Conservation (phyloP, 208 protist genomes). For the Tritrichomonas musculus region DNA sequence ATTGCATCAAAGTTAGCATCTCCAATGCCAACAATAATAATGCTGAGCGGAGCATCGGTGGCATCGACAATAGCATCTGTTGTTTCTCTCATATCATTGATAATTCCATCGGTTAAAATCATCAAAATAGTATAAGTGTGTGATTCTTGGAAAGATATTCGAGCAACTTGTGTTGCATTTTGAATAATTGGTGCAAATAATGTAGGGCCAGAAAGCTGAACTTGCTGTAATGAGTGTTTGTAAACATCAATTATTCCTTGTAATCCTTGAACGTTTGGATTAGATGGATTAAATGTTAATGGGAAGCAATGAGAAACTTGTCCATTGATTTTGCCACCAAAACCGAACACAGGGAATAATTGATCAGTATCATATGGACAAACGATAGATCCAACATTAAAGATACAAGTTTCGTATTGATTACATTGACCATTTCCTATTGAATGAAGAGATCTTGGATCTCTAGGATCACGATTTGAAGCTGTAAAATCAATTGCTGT, state of each 20-base stretch:
- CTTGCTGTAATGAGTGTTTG: background rate
- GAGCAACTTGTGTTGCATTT: background rate
- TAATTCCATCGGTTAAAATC: conserved; percentile 41
- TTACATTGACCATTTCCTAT: background rate
- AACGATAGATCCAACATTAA: conserved; percentile 36
- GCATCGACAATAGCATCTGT: background rate
- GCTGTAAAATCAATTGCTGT: conserved; percentile 49
- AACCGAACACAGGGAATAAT: conserved; percentile 43
- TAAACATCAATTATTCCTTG: conserved; percentile 32
- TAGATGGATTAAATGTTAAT: conserved; percentile 25
- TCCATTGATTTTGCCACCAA: conserved; percentile 37
- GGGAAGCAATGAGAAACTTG: conserved; percentile 32
- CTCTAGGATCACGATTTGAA: conserved; percentile 39
- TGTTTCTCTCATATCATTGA: conserved; percentile 39
- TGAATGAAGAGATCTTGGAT: conserved; percentile 7
- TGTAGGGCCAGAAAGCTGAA: conserved; percentile 38
- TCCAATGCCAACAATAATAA: conserved; percentile 48
- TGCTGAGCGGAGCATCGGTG: conserved; percentile 31
- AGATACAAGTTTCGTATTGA: conserved; percentile 38
- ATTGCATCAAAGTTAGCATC: conserved; percentile 38
- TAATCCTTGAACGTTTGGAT: conserved; percentile 35
- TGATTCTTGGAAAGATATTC: background rate
- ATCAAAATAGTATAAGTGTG: conserved; percentile 36
- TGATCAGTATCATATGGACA: conserved; percentile 47
- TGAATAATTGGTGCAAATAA: conserved; percentile 29